Evolutionary conservation across 2,329 filamentous ascomycete species (phyloP).

Genomic region (Aspergillus candidus): DNA sequence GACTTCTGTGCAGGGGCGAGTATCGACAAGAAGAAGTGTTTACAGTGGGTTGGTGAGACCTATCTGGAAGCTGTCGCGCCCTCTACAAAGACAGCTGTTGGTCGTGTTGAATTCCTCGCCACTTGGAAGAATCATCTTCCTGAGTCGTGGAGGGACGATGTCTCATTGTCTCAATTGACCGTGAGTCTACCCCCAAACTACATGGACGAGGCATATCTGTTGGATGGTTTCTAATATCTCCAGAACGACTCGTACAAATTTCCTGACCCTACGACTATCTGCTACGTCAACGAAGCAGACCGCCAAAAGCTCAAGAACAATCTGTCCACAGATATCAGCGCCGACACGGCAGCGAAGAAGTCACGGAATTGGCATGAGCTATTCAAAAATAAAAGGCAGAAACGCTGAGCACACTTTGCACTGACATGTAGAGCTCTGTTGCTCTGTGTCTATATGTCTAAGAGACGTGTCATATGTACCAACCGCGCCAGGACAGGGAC

Average conservation of each 20-base stretch:
- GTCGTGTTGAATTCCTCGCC: constrained; percentile 30
- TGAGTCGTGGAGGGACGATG: constrained; percentile 38
- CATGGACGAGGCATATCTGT: not conserved
- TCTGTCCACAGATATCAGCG: constrained; percentile 16
- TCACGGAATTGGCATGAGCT: constrained; percentile 41
- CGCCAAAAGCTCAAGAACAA: constrained; percentile 24
- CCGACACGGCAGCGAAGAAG: constrained; percentile 26
- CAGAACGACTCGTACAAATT: constrained; percentile 29
- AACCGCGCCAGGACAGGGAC: not conserved
- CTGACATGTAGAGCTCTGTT: not conserved
- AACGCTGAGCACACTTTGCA: constrained; percentile 20
- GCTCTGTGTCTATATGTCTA: constrained; percentile 2
- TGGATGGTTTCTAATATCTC: constrained; percentile 5
- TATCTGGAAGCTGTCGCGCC: constrained; percentile 36
- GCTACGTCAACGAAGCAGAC: constrained; percentile 28
- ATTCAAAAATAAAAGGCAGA: constrained; percentile 32
- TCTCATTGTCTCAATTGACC: constrained; percentile 27
- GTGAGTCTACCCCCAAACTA: constrained; percentile 14
- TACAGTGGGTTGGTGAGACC: constrained; percentile 35
- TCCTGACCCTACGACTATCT: constrained; percentile 33
- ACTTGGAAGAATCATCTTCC: constrained; percentile 40
- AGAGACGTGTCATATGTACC: constrained; percentile 1
- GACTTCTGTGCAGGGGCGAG: constrained; percentile 29
- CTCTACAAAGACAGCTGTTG: constrained; percentile 23
- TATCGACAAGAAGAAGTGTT: constrained; percentile 30